Evolutionary conservation across 352 stramenopile genomes (phyloP).

Genomic region (Thalassiosira oceanica): DNA sequence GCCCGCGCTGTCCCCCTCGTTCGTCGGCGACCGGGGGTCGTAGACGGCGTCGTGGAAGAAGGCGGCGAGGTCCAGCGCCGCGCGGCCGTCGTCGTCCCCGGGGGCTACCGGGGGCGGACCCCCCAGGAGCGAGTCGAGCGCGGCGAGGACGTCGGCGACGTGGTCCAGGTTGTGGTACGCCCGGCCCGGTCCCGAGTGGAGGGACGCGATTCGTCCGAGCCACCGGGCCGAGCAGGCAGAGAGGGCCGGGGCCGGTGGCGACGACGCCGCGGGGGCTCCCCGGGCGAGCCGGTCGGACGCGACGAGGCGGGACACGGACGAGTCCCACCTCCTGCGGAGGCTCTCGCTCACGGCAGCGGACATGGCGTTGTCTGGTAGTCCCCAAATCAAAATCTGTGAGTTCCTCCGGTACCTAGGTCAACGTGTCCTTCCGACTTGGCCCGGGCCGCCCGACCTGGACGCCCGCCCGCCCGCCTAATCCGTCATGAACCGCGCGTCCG

Average conservation of each 20-base stretch:
- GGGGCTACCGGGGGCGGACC: background rate
- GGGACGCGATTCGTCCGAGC: conserved; percentile 30
- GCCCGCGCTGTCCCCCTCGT: conserved; percentile 73
- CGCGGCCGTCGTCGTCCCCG: background rate
- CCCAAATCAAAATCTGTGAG: too few species aligned
- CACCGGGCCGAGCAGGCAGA: conserved; percentile 4
- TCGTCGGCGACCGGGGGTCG: conserved; percentile 61
- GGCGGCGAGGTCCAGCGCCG: conserved; percentile 31
- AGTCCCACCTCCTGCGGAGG: conserved; percentile 16
- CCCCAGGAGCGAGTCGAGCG: conserved; percentile 48
- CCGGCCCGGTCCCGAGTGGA: conserved; percentile 44
- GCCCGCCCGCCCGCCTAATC: too few species aligned
- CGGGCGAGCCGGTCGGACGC: conserved; percentile 1
- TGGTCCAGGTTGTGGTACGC: conserved; percentile 80
- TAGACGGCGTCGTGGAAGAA: conserved; percentile 83
- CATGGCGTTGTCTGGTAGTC: too few species aligned
- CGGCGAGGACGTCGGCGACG: conserved; percentile 70
- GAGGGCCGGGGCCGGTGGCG: background rate
- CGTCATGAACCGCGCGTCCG: too few species aligned
- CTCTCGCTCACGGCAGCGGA: conserved; percentile 10
- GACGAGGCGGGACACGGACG: conserved; percentile 12
- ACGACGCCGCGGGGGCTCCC: background rate
- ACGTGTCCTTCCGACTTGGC: too few species aligned
- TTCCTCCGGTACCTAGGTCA: too few species aligned
- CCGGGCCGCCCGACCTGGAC: too few species aligned